Evolutionary conservation across 1,284 basidiomycete species (phyloP), one percentile per base, ranked within the genome.

Genomic region (Entoloma clypeatum): DNA sequence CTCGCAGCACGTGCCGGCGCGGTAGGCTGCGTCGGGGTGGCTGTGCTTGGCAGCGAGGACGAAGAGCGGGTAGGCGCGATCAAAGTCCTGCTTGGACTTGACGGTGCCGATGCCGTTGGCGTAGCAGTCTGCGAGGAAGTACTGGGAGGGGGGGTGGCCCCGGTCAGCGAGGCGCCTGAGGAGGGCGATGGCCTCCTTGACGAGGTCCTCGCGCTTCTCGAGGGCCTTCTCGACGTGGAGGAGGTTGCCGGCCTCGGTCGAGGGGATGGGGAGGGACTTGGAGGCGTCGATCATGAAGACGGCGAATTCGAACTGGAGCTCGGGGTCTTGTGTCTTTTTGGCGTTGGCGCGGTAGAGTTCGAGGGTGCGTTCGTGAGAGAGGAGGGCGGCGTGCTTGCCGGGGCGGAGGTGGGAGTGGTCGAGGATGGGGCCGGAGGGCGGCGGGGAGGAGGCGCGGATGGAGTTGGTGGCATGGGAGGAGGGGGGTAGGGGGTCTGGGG

Each of bases 211-310:
- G 44, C 85, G 80, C 67, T 92, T 94, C 62, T 85, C 79, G 18
- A 77, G 58, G 1, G 83, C 84, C 55, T 79, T 80, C 63, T 95
- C 91, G 41, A 91, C 79, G 34, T 86, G 76, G 53, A 91, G 77
- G 26, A 86, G 72, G 54, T 87, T 88, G 24, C 78, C 81, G 0
- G 75, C 69, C 1, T 79, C 79, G 11, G 68, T 72, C 3, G 65
- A 64, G 3, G 86, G 85, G 55, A 92, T 85, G 32, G 83, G 81
- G 62, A 91, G 77, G 1, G 83, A 81, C 65, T 94, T 94, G 41
- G 88, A 86, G 24, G 94, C 91, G 60, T 98, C 96, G 56, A 99
- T 86, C 88, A 97, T 94, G 71, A 99, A 98, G 10, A 95, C 92
- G 38, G 94, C 92, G 55, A 99, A 95, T 64, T 99, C 95, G 69